These are phyloP conservation scores for Ganoderma resinaceum DNA, from an alignment of 1,284 basidiomycete species.

Conservation along the genomic window DNA sequence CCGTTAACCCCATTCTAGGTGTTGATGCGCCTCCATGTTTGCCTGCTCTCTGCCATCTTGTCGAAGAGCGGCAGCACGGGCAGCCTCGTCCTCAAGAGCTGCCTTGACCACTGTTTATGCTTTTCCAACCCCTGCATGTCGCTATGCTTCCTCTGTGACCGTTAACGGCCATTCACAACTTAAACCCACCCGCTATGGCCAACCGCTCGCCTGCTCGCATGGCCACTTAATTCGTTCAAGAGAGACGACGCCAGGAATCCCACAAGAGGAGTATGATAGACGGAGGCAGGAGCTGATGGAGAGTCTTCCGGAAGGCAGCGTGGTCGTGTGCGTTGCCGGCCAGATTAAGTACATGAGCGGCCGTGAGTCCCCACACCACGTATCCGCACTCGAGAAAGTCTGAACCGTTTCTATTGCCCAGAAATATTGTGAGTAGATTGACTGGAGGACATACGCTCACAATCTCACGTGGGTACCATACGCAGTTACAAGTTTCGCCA, in stretches of 20 bases:
- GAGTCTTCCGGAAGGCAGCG: conserved; percentile 74
- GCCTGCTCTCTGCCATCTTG: conserved; percentile 25
- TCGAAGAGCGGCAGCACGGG: conserved; percentile 25
- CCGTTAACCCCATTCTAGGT: conserved; percentile 6
- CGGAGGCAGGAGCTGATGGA: conserved; percentile 81
- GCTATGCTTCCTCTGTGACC: conserved; percentile 26
- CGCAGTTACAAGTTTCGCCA: conserved; percentile 94
- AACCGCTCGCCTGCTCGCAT: conserved; percentile 40
- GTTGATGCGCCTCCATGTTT: conserved; percentile 20
- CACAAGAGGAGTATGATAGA: conserved; percentile 83
- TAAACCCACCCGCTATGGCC: conserved; percentile 40
- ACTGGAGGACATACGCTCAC: background rate
- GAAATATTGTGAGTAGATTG: conserved; percentile 56
- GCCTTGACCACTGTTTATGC: background rate
- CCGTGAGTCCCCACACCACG: conserved; percentile 59
- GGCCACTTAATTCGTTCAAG: conserved; percentile 42
- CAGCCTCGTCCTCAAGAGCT: conserved; percentile 21
- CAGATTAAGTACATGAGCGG: conserved; percentile 89
- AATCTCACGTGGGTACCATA: background rate
- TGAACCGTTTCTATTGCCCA: conserved; percentile 29
- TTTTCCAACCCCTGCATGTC: background rate
- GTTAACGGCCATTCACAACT: conserved; percentile 29
- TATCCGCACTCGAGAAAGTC: background rate
- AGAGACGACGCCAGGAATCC: conserved; percentile 90
- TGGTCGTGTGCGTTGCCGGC: conserved; percentile 84